Base-by-base conservation (phyloP, 2,329 filamentous ascomycete genomes). In the Arthrocladium fulminans region DNA sequence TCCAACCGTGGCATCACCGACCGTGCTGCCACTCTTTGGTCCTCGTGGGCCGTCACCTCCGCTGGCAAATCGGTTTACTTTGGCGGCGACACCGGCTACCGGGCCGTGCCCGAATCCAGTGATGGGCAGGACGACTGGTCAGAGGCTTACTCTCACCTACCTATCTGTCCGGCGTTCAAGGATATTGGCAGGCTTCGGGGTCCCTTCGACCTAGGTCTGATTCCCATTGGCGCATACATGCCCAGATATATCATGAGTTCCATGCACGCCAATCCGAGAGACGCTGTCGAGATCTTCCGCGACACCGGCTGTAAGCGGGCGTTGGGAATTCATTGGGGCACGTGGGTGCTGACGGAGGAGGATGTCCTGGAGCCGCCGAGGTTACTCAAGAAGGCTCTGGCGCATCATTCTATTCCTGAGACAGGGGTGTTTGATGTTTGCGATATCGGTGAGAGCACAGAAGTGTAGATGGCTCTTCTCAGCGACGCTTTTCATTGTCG, bases 221-320 rank as follows among this genome's bases (percentile, higher is more conserved):
- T 97, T 55, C 90, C 90, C 32, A 96, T 97, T 57, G 90, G 90
- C 46, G 90, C 89, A 1, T 96, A 96, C 65, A 73, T 79, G 51
- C 68, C 67, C 39, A 63, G 67, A 35, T 75, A 66, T 58, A 66
- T 92, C 53, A 89, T 92, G 73, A 88, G 82, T 40, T 71, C 80
- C 17, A 82, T 94, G 75, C 90, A 97, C 64, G 84, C 86, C 6
- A 86, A 94, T 63, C 90, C 90, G 0, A 82, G 80, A 56, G 90
- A 97, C 63, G 79, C 83, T 0, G 88, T 95, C 30, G 87, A 92
- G 59, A 95, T 97, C 57, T 95, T 95, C 65, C 66, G 73, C 5
- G 89, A 96, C 59, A 94, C 87, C 1, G 76, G 76, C 57, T 96
- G 89, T 70, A 73, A 77, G 59, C 73, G 70, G 15, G 89, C 88